phyloP scores from a whole-genome alignment of 306 rosid genomes.

The Chamaecrista fasciculata region DNA sequence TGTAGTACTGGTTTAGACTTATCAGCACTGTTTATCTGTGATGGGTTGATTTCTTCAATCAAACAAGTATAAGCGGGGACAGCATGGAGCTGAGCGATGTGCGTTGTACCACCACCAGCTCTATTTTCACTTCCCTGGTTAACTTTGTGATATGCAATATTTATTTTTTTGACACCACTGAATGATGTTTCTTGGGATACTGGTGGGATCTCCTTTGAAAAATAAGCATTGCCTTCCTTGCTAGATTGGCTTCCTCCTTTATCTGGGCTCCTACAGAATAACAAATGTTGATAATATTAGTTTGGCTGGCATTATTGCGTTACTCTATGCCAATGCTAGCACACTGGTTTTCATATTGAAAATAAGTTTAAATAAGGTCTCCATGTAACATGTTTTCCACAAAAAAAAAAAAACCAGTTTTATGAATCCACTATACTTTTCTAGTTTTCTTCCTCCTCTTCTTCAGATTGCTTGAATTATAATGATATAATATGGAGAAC shows the following conservation, averaged over 20 bases:
- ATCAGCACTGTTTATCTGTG: conserved; percentile 32
- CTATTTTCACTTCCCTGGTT: conserved; percentile 58
- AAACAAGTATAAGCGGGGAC: conserved; percentile 63
- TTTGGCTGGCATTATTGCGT: conserved; percentile 1
- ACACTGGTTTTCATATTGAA: not conserved
- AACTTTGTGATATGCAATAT: conserved; percentile 63
- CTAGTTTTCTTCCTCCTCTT: not conserved
- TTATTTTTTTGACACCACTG: conserved; percentile 51
- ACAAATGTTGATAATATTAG: conserved; percentile 22
- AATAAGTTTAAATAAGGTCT: not conserved
- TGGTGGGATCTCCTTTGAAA: conserved; percentile 35
- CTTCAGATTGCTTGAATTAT: not conserved
- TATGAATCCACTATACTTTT: conserved; percentile 11
- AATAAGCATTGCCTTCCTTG: conserved; percentile 30
- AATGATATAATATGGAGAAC: not conserved
- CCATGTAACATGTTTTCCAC: not conserved
- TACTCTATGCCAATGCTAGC: not conserved
- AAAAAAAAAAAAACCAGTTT: conserved; percentile 3
- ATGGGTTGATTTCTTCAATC: conserved; percentile 58
- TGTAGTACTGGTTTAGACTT: conserved; percentile 37
- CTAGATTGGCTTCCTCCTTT: conserved; percentile 39
- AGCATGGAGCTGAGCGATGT: conserved; percentile 59
- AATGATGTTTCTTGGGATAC: conserved; percentile 36
- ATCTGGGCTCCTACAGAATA: conserved; percentile 43
- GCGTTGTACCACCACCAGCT: conserved; percentile 45